A percentile compares a stretch with the other conserved stretches of the same genome.
Evolutionary conservation across 139 green algal genomes (phyloP).

Genomic region (Chlamydomonas asymmetrica): DNA sequence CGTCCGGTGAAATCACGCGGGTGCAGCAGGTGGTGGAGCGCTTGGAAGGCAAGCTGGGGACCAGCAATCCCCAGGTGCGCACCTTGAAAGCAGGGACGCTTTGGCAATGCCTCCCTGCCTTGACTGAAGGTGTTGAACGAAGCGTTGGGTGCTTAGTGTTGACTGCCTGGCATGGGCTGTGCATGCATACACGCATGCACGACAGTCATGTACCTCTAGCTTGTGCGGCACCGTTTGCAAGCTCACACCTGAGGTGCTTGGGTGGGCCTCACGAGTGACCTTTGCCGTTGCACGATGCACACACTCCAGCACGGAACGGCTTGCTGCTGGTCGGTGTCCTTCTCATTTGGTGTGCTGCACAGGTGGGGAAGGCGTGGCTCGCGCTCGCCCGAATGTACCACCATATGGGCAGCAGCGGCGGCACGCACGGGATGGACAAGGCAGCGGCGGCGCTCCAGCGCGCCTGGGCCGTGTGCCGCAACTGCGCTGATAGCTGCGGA

Average conservation of each 20-base stretch:
- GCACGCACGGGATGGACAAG: background rate
- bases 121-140: background rate
- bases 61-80: slow-evolving; percentile 29
- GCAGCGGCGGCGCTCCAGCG: slow-evolving; percentile 22
- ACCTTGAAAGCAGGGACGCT: too few relatives aligned
- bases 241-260: too few relatives aligned
- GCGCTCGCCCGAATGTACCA: slow-evolving; percentile 41
- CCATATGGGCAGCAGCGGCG: slow-evolving; percentile 6
- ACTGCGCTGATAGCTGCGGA: background rate
- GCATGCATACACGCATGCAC: background rate
- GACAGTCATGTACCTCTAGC: background rate
- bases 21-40: slow-evolving; percentile 33
- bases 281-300: too few relatives aligned
- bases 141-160: background rate
- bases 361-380: slow-evolving; percentile 45
- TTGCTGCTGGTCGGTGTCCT: too few relatives aligned
- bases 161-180: background rate
- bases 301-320: too few relatives aligned
- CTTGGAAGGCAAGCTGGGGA: slow-evolving; percentile 22
- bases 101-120: background rate
- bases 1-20: slow-evolving; percentile 25
- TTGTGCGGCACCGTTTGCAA: too few relatives aligned
- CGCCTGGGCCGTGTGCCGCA: slow-evolving; percentile 21
- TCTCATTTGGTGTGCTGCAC: too few relatives aligned
- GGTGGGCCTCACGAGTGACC: too few relatives aligned